Base-by-base conservation (phyloP, 2,329 filamentous ascomycete species). In the Exophiala xenobiotica region DNA sequence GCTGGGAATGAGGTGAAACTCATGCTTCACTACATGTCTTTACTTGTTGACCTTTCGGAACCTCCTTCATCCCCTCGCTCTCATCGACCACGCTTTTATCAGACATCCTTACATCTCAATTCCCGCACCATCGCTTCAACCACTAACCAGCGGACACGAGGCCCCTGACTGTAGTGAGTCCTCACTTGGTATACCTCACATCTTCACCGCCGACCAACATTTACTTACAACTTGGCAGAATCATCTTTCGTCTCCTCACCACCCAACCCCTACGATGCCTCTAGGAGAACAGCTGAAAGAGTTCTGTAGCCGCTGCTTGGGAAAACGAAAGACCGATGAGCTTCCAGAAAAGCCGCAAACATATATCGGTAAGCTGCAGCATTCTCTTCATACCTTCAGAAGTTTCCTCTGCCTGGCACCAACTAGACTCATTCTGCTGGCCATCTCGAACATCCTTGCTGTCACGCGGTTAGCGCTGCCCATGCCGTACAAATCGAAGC, bases 281-380 rank as follows among this genome's bases (percentile, higher is more conserved):
- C 14, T 47, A n/a, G 42, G 16, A 45, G 19, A 14, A 14, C 43
- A 29, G 16, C 8, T 50, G 26, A 54, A 47, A 37, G 29, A 38
- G 33, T 22, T 29, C 19, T 49, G 29, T 39, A n/a, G 22, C 31
- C 5, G 31, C 31, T 35, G 31, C 31, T 35, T 35, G n/a, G n/a
- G 31, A 35, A 16, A 35, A 14, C 31, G n/a, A 35, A 35, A 12
- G 7, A 35, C 31, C 18, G 39, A 8, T 9, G 20, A 47, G 19
- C 35, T 37, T 24, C 23, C 18, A 20, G 11, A 35, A 35, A 4
- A 4, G 18, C 31, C 41, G 3, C 48, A 24, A 41, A 9, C 37
- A 33, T 11, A 33, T 14, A n/a, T 24, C 22, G 33, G 42, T 46
- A 33, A 46, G 49, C n/a, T n/a, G n/a, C n/a, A n/a, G n/a, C n/a